A percentile compares a stretch with the other conserved stretches of the same genome.
Conservation (phyloP, 1,284 basidiomycete genomes). For the Austroboletus niveus region DNA sequence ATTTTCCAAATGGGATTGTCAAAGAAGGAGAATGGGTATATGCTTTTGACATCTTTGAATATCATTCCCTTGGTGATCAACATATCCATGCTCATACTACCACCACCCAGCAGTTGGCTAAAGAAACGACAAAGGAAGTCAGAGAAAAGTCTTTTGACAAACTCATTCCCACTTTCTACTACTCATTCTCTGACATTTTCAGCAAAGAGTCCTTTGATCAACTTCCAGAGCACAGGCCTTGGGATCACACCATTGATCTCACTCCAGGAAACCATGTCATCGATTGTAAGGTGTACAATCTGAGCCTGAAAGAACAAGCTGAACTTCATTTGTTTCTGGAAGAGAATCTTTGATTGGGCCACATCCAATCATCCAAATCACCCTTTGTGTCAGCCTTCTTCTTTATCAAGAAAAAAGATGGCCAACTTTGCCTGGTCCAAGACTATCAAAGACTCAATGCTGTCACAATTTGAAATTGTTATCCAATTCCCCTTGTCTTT, state of each 20-base stretch:
- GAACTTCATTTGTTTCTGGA: not conserved
- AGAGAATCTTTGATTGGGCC: not conserved
- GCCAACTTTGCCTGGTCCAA: not conserved
- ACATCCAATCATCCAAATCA: not conserved
- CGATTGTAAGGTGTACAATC: conserved; percentile 4
- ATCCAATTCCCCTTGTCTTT: too few species aligned
- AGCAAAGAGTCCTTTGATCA: too few species aligned
- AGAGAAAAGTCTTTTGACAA: not conserved
- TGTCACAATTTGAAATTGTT: too few species aligned
- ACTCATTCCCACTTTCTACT: not conserved
- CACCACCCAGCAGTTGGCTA: not conserved
- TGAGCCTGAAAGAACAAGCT: not conserved
- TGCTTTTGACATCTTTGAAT: too few species aligned
- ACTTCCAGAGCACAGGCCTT: too few species aligned
- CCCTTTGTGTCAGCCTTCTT: not conserved
- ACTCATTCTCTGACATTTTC: not conserved
- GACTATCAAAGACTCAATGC: not conserved
- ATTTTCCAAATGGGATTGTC: not conserved
- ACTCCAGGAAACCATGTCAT: not conserved
- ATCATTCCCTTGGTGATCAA: too few species aligned
- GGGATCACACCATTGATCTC: too few species aligned
- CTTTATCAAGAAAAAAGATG: not conserved
- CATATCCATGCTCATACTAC: too few species aligned
- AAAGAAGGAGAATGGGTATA: conserved; percentile 3
- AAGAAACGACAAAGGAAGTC: not conserved